A percentile compares a stretch with the other conserved stretches of the same genome.
These are phyloP conservation scores for Leishmania braziliensis DNA, from an alignment of 208 protist genomes.

Conservation along the genomic window DNA sequence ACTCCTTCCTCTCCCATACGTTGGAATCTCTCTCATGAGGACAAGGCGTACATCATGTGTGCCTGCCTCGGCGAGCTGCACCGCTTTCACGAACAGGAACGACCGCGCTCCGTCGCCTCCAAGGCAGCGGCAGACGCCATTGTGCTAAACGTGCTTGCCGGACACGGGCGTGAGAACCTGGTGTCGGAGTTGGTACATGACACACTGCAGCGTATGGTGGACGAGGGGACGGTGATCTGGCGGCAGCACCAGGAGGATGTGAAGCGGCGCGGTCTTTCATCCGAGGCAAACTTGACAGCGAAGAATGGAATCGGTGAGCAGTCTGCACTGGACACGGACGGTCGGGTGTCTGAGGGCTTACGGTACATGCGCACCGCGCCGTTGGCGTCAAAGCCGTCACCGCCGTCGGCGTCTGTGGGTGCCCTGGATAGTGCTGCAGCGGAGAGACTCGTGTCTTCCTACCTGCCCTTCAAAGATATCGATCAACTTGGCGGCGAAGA, in stretches of 20 bases:
- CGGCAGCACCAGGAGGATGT: conserved; percentile 44
- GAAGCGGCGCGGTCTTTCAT: conserved; percentile 6
- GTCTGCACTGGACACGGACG: neutral
- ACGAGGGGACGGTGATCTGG: conserved; percentile 73
- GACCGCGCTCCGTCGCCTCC: conserved; percentile 55
- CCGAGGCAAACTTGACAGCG: neutral
- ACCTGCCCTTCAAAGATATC: conserved; percentile 26
- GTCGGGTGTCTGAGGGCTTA: neutral
- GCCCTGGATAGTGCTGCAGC: conserved; percentile 8
- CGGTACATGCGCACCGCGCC: conserved; percentile 13
- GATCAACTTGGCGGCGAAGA: neutral
- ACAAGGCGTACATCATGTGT: conserved; percentile 69
- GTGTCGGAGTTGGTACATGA: conserved; percentile 72
- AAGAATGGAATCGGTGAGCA: neutral
- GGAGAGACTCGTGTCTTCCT: conserved; percentile 21
- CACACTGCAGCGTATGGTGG: conserved; percentile 70
- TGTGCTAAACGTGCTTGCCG: conserved; percentile 77
- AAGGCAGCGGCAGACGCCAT: conserved; percentile 57
- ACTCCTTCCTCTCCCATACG: neutral
- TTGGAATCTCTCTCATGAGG: conserved; percentile 30
- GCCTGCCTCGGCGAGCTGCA: conserved; percentile 70
- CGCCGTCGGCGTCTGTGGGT: neutral
- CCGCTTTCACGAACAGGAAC: conserved; percentile 55
- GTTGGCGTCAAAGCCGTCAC: conserved; percentile 1
- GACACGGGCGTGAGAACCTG: conserved; percentile 72